These are phyloP conservation scores for Fusarium phyllophilum DNA, from an alignment of 2,329 filamentous ascomycete genomes.

Conservation along the genomic window DNA sequence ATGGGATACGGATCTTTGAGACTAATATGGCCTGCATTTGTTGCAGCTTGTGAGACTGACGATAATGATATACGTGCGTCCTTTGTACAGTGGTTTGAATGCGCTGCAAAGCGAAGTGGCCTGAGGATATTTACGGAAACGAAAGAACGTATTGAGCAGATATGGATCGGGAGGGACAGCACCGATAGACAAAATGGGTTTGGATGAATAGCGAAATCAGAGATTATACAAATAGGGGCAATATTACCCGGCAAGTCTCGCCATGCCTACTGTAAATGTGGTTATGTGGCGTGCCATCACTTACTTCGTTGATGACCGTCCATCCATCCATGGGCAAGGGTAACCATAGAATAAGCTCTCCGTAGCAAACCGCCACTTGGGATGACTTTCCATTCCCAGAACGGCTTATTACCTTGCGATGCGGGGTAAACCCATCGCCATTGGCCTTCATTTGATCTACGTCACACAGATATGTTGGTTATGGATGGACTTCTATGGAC, in stretches of 20 bases:
- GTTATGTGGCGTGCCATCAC: background rate
- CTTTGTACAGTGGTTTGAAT: conserved; percentile 21
- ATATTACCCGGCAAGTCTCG: accelerated
- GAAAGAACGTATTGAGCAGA: conserved; percentile 2
- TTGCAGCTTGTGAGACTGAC: conserved; percentile 22
- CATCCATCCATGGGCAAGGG: accelerated
- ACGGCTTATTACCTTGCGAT: background rate
- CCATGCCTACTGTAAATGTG: background rate
- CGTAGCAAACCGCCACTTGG: background rate
- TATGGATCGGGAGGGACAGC: conserved; percentile 10
- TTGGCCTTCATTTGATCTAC: background rate
- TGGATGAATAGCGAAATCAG: background rate
- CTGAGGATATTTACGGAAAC: conserved; percentile 27
- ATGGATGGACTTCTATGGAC: background rate
- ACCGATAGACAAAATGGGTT: background rate
- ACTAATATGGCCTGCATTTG: conserved; percentile 30
- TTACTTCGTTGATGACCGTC: background rate
- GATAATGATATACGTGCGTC: background rate
- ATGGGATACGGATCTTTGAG: conserved; percentile 28
- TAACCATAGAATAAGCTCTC: too few relatives aligned
- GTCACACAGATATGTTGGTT: background rate
- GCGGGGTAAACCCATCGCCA: background rate
- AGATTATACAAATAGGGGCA: background rate
- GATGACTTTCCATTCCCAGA: conserved; percentile 14
- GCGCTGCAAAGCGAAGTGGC: conserved; percentile 5